phyloP scores from a whole-genome alignment of 108 stramenopile species.

The Discostella pseudostelligera region DNA sequence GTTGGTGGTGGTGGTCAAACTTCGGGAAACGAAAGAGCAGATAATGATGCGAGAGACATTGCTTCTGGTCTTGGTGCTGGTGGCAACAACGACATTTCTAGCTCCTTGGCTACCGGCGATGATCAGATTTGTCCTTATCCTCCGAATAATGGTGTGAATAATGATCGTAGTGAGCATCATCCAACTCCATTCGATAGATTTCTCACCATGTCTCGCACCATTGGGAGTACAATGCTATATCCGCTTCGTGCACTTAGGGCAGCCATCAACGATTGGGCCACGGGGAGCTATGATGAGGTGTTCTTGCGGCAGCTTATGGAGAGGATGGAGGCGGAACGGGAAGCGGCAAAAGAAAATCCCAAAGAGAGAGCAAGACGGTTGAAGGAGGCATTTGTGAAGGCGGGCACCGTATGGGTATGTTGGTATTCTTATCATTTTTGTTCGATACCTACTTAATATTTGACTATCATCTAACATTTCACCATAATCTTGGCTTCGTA shows the following conservation, averaged over 20 bases:
- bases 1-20: neutral
- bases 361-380: slow-evolving; percentile 5
- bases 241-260: neutral
- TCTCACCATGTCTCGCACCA: neutral
- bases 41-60: too few species aligned
- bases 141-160: too few species aligned
- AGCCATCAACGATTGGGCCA: neutral
- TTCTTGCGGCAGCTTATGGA: neutral
- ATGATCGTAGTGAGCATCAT: too few species aligned
- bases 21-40: too few species aligned
- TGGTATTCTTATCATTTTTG: neutral
- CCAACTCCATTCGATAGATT: too few species aligned
- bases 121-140: neutral
- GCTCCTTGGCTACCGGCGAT: neutral
- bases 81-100: neutral
- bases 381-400: slow-evolving; percentile 13
- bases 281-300: neutral
- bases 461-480: too few species aligned
- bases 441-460: neutral
- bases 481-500: too few species aligned
- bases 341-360: slow-evolving; percentile 10
- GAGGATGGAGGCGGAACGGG: neutral
- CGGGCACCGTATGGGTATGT: slow-evolving; percentile 3
- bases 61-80: neutral
- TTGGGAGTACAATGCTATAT: neutral